These are phyloP conservation scores for Acer saccharum DNA, from an alignment of 345 rosid genomes.

Conservation along the genomic window DNA sequence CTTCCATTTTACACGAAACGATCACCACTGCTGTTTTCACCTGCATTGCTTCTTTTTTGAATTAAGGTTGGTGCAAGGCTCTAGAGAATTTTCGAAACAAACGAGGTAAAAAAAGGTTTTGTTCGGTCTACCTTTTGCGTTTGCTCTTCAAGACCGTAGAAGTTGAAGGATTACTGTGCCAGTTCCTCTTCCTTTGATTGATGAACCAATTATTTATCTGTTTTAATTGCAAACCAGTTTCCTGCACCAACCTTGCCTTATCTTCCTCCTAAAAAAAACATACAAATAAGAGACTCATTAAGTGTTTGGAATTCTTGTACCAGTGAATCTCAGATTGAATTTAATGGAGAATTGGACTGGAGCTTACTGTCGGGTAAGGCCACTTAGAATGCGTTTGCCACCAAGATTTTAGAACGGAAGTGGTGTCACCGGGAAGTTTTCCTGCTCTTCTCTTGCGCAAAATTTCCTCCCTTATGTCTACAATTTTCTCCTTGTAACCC, in stretches of 20 bases:
- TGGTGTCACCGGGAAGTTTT: conserved; percentile 95
- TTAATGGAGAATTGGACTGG: neutral
- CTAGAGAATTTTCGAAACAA: neutral
- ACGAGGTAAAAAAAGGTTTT: neutral
- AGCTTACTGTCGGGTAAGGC: conserved; percentile 98
- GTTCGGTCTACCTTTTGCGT: conserved; percentile 72
- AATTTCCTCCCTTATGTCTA: conserved; percentile 95
- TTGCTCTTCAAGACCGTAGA: conserved; percentile 82
- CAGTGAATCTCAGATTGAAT: neutral
- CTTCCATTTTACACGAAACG: conserved; percentile 49
- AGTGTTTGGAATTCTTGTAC: neutral
- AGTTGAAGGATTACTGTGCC: conserved; percentile 93
- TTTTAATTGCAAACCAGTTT: conserved; percentile 93
- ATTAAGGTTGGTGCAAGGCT: conserved; percentile 48
- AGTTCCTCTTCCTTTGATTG: conserved; percentile 96
- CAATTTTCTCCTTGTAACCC: conserved; percentile 98
- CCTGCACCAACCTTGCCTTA: conserved; percentile 91
- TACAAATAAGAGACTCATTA: neutral
- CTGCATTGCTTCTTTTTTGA: conserved; percentile 84
- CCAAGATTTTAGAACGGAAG: conserved; percentile 88
- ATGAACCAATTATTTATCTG: conserved; percentile 99
- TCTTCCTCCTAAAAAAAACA: conserved; percentile 83
- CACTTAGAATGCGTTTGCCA: conserved; percentile 98
- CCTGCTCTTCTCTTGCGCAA: conserved; percentile 98
- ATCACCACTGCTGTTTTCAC: conserved; percentile 72